Evolutionary conservation across 2,329 filamentous ascomycete genomes (phyloP).

Genomic region (Cladobotryum protrusum): DNA sequence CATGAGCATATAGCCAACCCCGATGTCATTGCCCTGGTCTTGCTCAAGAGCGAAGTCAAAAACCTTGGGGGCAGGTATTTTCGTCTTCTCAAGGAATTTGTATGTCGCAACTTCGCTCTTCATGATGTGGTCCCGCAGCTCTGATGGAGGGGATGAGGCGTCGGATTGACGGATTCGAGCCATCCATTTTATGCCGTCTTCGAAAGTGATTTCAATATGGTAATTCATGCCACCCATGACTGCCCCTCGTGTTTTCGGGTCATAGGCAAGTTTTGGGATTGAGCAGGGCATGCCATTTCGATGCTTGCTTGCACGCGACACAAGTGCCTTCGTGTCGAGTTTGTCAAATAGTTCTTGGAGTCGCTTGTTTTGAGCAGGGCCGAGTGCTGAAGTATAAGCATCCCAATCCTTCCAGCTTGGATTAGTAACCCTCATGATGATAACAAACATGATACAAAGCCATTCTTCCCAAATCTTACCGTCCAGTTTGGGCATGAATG

Average conservation of each 20-base stretch:
- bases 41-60: conserved; percentile 29
- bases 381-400: conserved; percentile 25
- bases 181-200: conserved; percentile 37
- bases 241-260: conserved; percentile 25
- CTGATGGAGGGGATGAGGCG: conserved; percentile 31
- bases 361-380: conserved; percentile 31
- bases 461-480: conserved; percentile 28
- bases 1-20: conserved; percentile 36
- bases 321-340: conserved; percentile 32
- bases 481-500: conserved; percentile 33
- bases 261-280: conserved; percentile 31
- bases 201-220: conserved; percentile 36
- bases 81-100: conserved; percentile 30
- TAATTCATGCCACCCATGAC: conserved; percentile 42
- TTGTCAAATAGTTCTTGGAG: conserved; percentile 27
- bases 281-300: conserved; percentile 30
- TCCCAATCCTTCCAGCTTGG: conserved; percentile 27
- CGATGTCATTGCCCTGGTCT: conserved; percentile 25
- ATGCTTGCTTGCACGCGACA: conserved; percentile 28
- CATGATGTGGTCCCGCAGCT: conserved; percentile 29
- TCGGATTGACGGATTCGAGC: conserved; percentile 36
- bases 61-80: conserved; percentile 31
- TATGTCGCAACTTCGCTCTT: conserved; percentile 37
- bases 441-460: too few species aligned
- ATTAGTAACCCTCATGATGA: too few species aligned